Conservation (phyloP, 1,284 basidiomycete genomes). For the Jaminaea rosea region DNA sequence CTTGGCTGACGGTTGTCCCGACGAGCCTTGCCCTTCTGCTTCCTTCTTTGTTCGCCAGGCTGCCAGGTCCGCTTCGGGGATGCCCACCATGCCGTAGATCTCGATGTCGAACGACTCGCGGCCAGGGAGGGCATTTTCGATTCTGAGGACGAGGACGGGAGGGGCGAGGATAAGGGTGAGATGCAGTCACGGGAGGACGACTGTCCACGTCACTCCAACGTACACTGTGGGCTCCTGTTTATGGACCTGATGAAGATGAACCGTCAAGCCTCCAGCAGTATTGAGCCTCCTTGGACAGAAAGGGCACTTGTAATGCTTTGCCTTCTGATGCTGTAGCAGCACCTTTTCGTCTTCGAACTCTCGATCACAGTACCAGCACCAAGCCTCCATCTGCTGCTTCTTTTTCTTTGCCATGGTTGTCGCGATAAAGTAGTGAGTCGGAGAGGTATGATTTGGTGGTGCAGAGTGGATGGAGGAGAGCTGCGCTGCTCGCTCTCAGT, state of each 20-base stretch:
- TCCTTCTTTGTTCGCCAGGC: conserved; percentile 76
- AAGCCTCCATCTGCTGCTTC: conserved; percentile 52
- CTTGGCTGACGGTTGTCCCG: conserved; percentile 61
- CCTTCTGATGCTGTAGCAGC: conserved; percentile 96
- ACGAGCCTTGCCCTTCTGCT: conserved; percentile 18
- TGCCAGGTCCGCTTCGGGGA: conserved; percentile 82
- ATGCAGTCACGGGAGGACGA: conserved; percentile 4
- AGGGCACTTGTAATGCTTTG: conserved; percentile 96
- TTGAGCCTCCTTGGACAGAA: conserved; percentile 91
- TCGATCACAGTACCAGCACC: conserved; percentile 96
- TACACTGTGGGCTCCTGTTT: conserved; percentile 94
- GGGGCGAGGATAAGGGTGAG: conserved; percentile 29
- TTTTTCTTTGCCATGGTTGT: conserved; percentile 47
- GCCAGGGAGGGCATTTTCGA: conserved; percentile 91
- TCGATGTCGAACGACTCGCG: conserved; percentile 97
- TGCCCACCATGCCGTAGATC: conserved; percentile 99
- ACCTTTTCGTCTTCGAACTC: conserved; percentile 54
- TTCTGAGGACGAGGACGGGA: conserved; percentile 54
- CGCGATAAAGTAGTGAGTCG: too few species aligned
- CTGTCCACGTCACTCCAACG: conserved; percentile 51
- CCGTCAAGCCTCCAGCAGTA: conserved; percentile 93
- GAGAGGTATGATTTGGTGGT: too few species aligned
- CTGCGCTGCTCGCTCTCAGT: too few species aligned
- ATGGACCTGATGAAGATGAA: conserved; percentile 96
- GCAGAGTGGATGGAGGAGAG: too few species aligned